Base-by-base conservation (phyloP, 768 basidiomycete genomes). In the Dioszegia hungarica region DNA sequence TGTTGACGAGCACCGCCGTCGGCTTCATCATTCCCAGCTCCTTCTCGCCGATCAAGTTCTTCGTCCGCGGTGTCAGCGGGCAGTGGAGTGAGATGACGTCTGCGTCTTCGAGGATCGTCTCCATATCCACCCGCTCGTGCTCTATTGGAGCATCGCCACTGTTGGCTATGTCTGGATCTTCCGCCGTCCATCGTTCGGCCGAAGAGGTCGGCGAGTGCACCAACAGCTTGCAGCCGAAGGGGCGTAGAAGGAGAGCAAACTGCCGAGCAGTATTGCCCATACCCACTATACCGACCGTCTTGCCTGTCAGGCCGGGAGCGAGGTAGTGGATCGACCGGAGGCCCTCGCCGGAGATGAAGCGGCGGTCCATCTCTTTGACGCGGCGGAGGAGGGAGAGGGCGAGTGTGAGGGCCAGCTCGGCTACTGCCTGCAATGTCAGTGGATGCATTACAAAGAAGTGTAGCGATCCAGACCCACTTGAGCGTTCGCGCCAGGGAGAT, bases 1-100 rank as follows among this genome's bases (percentile, higher is more conserved):
- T 77, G 63, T 78, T 78, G 37, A 78, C 56, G 25, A 78, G 39
- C 12, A 77, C 56, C 14, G 68, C 66, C 11, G 56, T 59, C 2
- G 51, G 11, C 39, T 72, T 71, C 66, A 77, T 73, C 55, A 62
- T 50, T 4, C 37, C 47, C 31, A 78, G 45, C 41, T 76, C 60
- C 3, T 39, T 29, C 24, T 57, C 57, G 2, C 66, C 60, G 41
- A 78, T 67, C 39, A 78, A 19, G 15, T 67, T 56, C 19, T 57
- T 51, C 3, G 77, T 77, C 17, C 41, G 17, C 11, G 68, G 58
- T 15, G 63, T 66, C 36, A 75, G 57, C 1, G 77, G 78, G 62
- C 74, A 76, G 52, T 77, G 77, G 12, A 78, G 54, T 9, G 70
- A 71, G 2, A 78, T 39, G 14, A 78, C 68, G 55, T 78, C 77